These are phyloP conservation scores for Exobasidium cylindrosporum DNA, from an alignment of 1,284 basidiomycete genomes.

Conservation along the genomic window DNA sequence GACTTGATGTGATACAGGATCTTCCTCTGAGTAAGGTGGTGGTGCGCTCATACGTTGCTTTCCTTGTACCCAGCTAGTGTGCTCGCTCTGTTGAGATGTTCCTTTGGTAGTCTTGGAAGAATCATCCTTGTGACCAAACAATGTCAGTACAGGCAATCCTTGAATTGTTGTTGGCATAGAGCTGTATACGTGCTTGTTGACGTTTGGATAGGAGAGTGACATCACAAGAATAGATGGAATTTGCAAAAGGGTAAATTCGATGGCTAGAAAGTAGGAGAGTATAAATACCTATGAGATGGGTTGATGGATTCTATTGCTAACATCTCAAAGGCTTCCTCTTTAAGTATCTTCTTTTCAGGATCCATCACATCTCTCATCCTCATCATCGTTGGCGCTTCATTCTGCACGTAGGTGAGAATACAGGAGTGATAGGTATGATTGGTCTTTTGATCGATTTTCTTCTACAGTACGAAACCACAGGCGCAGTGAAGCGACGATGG, in stretches of 20 bases:
- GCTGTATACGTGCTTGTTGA: background rate
- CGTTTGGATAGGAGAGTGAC: background rate
- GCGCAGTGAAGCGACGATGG: no score
- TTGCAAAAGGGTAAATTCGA: no score
- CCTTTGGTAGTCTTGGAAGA: no score
- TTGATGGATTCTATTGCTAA: no score
- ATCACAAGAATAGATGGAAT: background rate
- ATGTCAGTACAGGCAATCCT: no score
- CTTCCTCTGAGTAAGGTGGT: background rate
- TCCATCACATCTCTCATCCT: background rate
- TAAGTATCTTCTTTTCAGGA: background rate
- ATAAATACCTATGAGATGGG: no score
- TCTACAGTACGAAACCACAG: no score
- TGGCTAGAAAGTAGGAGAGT: no score
- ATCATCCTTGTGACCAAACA: no score
- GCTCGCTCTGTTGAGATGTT: no score
- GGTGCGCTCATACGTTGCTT: background rate
- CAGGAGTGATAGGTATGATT: no score
- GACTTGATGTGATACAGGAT: background rate
- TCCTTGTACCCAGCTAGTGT: background rate
- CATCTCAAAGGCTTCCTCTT: background rate
- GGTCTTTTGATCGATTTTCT: conserved; percentile 1
- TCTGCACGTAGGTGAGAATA: no score
- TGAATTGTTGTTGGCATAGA: background rate
- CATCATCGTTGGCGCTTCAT: background rate